Conservation (phyloP, 2,329 filamentous ascomycete species). For the Claviceps digitariae region DNA sequence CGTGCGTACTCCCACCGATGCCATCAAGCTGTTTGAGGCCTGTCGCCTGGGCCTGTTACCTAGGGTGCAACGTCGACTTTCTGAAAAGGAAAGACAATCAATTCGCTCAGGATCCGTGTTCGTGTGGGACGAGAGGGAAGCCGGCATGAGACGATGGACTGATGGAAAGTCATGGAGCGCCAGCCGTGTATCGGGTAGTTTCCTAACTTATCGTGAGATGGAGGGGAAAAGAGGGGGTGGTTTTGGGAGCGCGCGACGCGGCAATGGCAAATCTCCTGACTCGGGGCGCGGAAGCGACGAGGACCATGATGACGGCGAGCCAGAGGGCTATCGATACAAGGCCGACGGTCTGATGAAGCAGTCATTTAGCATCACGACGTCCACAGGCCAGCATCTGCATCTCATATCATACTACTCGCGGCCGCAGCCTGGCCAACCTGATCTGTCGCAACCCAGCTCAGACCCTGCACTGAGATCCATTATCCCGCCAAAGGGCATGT, state of each 20-base stretch:
- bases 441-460: constrained; percentile 66
- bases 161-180: constrained; percentile 99
- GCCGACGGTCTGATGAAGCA: constrained; percentile 98
- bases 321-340: constrained; percentile 89
- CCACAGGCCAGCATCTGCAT: constrained; percentile 76
- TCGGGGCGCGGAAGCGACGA: constrained; percentile 72
- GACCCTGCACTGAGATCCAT: constrained; percentile 74
- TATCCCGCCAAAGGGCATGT: constrained; percentile 83
- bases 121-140: constrained; percentile 98
- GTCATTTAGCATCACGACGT: constrained; percentile 97
- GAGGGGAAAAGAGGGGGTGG: constrained; percentile 87
- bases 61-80: constrained; percentile 80
- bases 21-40: constrained; percentile 97
- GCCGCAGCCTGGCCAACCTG: constrained; percentile 56
- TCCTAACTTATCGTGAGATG: constrained; percentile 96
- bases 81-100: constrained; percentile 91
- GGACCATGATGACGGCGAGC: constrained; percentile 70
- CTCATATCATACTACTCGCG: constrained; percentile 94
- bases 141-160: constrained; percentile 96
- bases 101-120: constrained; percentile 96
- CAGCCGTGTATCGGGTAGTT: constrained; percentile 92
- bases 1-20: constrained; percentile 89
- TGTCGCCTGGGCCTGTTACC: constrained; percentile 81
- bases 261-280: constrained; percentile 67
- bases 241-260: constrained; percentile 46